A percentile compares a stretch with the other conserved stretches of the same genome.
Conservation (phyloP, 352 stramenopile genomes). For the Lagenidium sp. region DNA sequence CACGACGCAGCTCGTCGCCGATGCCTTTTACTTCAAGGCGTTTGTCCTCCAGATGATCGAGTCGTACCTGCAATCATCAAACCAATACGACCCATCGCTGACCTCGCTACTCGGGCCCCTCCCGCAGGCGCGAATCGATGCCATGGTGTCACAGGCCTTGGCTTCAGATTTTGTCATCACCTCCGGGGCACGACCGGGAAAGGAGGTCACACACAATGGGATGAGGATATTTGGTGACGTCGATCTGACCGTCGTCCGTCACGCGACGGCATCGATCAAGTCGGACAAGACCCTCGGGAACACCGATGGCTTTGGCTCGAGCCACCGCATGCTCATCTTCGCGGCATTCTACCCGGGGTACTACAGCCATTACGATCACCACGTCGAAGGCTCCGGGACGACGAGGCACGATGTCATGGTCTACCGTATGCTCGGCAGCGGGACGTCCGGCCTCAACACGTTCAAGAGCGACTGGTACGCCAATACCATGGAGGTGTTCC, state of each 20-base stretch:
- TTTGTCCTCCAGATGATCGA: constrained; percentile 22
- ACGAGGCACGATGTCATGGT: constrained; percentile 10
- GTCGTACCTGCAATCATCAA: constrained; percentile 7
- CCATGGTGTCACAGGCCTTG: background rate
- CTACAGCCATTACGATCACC: constrained; percentile 18
- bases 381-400: background rate
- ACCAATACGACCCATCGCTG: constrained; percentile 3
- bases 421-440: constrained; percentile 15
- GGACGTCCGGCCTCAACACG: constrained; percentile 21
- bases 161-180: background rate
- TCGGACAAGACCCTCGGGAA: constrained; percentile 18
- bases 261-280: constrained; percentile 1
- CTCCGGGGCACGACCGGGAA: no score
- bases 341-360: constrained; percentile 22
- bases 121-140: constrained; percentile 7
- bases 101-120: background rate
- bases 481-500: constrained; percentile 26
- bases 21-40: constrained; percentile 18
- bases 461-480: constrained; percentile 22
- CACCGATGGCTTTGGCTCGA: constrained; percentile 10
- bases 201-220: no score
- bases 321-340: constrained; percentile 18
- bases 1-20: constrained; percentile 8
- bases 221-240: no score
- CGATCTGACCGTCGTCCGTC: background rate